A percentile compares a stretch with the other conserved stretches of the same genome.
Evolutionary conservation across 306 rosid species (phyloP).

Genomic region (Myrica gale): DNA sequence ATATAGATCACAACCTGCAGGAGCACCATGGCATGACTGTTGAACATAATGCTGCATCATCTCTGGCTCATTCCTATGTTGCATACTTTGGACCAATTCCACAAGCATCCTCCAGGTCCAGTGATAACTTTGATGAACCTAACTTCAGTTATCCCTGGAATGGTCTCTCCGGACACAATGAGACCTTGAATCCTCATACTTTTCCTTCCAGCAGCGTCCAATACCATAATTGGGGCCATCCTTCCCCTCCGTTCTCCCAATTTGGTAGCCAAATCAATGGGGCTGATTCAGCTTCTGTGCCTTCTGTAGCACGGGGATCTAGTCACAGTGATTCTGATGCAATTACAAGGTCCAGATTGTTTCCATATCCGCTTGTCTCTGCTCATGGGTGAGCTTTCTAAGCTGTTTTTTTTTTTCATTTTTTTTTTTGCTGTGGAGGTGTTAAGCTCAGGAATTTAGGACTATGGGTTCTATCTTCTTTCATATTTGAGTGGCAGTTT

Average conservation of each 20-base stretch:
- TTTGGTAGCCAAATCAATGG: conserved; percentile 11
- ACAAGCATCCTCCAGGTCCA: conserved; percentile 19
- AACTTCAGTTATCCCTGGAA: conserved; percentile 25
- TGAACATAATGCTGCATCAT: conserved; percentile 12
- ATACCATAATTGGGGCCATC: conserved; percentile 27
- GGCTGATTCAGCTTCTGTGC: conserved; percentile 15
- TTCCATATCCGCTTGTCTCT: neutral
- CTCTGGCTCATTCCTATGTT: conserved; percentile 16
- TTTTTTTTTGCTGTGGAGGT: neutral
- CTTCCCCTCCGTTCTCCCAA: conserved; percentile 20
- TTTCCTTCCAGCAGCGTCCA: conserved; percentile 21
- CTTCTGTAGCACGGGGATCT: conserved; percentile 10
- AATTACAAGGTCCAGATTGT: conserved; percentile 14
- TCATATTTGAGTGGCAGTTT: neutral
- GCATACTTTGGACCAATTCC: conserved; percentile 27
- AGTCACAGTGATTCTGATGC: conserved; percentile 11
- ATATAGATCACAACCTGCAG: conserved; percentile 20
- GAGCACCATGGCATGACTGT: conserved; percentile 15
- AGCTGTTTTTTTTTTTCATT: neutral
- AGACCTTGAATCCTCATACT: conserved; percentile 11
- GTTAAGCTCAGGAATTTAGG: conserved; percentile 1
- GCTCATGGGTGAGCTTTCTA: conserved; percentile 21
- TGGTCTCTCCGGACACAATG: conserved; percentile 20
- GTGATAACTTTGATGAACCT: conserved; percentile 20
- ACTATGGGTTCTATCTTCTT: neutral